These are phyloP conservation scores for Myxozyma sirexii DNA, from an alignment of 805 yeast species.

Conservation along the genomic window DNA sequence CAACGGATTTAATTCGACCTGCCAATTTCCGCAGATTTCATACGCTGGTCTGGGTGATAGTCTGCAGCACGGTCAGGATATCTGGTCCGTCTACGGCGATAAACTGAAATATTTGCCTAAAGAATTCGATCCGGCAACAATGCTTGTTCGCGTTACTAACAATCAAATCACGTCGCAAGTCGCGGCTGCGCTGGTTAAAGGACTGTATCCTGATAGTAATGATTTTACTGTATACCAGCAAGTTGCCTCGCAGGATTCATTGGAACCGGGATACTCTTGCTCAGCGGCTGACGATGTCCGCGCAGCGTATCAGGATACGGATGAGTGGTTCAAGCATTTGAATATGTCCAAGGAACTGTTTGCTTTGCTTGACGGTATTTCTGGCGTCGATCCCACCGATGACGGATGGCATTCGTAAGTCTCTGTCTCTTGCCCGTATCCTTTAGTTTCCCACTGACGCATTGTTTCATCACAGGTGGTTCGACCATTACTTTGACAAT, in stretches of 20 bases:
- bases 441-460: not conserved
- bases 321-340: slow-evolving; percentile 46
- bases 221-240: slow-evolving; percentile 44
- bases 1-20: slow-evolving; percentile 41
- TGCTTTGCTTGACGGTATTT: slow-evolving; percentile 45
- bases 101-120: slow-evolving; percentile 43
- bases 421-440: not conserved
- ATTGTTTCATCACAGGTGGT: slow-evolving; percentile 23
- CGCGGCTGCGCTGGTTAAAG: slow-evolving; percentile 45
- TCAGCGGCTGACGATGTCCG: slow-evolving; percentile 41
- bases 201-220: slow-evolving; percentile 44
- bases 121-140: slow-evolving; percentile 42
- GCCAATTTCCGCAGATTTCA: slow-evolving; percentile 49
- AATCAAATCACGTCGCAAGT: slow-evolving; percentile 48
- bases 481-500: slow-evolving; percentile 51
- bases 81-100: slow-evolving; percentile 46
- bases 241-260: slow-evolving; percentile 42
- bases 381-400: slow-evolving; percentile 37
- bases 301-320: slow-evolving; percentile 38
- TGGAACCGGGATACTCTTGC: slow-evolving; percentile 47
- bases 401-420: slow-evolving; percentile 23
- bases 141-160: slow-evolving; percentile 46
- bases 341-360: slow-evolving; percentile 45
- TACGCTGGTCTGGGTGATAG: slow-evolving; percentile 48
- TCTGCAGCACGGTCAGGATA: slow-evolving; percentile 46